Evolutionary conservation across 2,329 filamentous ascomycete species (phyloP).

Genomic region (Penicillium fuscoglaucum): DNA sequence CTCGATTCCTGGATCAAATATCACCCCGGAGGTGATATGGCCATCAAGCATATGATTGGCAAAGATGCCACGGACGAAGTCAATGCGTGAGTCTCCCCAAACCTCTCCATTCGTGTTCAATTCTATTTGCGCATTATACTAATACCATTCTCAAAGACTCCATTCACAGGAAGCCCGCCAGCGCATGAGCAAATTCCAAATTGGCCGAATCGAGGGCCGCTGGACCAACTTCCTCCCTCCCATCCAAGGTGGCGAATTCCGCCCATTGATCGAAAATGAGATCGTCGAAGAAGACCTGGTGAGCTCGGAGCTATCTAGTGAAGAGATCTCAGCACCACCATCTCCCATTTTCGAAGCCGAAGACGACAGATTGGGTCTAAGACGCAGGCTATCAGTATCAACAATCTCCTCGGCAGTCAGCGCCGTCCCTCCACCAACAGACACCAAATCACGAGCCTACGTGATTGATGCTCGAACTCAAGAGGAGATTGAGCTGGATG

Average conservation of each 20-base stretch:
- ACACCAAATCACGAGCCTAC: conserved; percentile 48
- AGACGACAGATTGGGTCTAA: conserved; percentile 36
- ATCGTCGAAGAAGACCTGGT: conserved; percentile 31
- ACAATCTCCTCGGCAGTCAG: conserved; percentile 27
- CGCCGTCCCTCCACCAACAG: conserved; percentile 11
- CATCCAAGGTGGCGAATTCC: conserved; percentile 80
- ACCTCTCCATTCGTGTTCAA: not conserved
- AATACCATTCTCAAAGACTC: conserved; percentile 55
- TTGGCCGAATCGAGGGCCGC: conserved; percentile 73
- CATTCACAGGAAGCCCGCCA: conserved; percentile 74
- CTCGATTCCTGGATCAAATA: conserved; percentile 83
- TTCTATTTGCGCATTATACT: conserved; percentile 1
- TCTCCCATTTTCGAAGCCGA: conserved; percentile 58
- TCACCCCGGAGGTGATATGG: conserved; percentile 85
- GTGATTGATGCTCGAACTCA: conserved; percentile 72
- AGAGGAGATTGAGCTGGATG: conserved; percentile 70
- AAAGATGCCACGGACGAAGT: conserved; percentile 92
- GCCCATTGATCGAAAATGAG: conserved; percentile 48
- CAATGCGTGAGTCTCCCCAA: conserved; percentile 63
- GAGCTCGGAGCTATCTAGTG: conserved; percentile 44
- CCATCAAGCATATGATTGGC: conserved; percentile 88
- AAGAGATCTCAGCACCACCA: conserved; percentile 53
- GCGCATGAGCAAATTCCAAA: conserved; percentile 75
- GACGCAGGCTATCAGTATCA: conserved; percentile 35
- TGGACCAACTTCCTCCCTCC: conserved; percentile 88